A percentile compares a stretch with the other conserved stretches of the same genome.
These are phyloP conservation scores for Camellia lanceoleosa DNA, from an alignment of 148 eudicot genomes.

Conservation along the genomic window DNA sequence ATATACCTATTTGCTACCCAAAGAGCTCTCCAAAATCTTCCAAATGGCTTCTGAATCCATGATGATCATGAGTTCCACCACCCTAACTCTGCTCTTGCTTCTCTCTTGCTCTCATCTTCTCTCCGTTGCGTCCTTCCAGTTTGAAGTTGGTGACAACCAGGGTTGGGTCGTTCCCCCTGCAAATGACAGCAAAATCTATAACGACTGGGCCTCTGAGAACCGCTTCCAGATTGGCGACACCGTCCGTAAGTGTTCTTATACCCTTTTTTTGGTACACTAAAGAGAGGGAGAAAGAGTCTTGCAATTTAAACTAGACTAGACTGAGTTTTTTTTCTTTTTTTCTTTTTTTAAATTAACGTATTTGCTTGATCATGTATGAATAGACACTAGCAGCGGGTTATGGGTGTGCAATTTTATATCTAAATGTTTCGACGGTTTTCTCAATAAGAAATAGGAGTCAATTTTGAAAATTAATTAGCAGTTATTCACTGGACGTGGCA, in stretches of 20 bases:
- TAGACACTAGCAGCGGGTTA: no score
- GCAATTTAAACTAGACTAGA: no score
- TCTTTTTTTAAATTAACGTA: no score
- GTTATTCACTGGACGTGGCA: no score
- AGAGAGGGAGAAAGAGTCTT: no score
- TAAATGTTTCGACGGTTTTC: no score
- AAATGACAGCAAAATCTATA: conserved; percentile 34
- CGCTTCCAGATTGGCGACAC: conserved; percentile 37
- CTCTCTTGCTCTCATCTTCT: conserved; percentile 4
- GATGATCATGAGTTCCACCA: neutral
- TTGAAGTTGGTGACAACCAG: conserved; percentile 34
- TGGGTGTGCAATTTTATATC: no score
- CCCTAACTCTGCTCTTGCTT: neutral
- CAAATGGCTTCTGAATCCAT: conserved; percentile 6
- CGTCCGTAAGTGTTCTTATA: conserved; percentile 30
- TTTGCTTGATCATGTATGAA: no score
- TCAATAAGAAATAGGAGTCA: no score
- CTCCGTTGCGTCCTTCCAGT: conserved; percentile 28
- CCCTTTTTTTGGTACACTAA: neutral
- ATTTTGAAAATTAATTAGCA: no score
- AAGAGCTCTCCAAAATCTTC: neutral
- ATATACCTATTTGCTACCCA: neutral
- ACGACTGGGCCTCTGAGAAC: conserved; percentile 44
- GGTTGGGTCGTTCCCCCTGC: conserved; percentile 44
- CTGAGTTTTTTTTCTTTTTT: no score